Base-by-base conservation (phyloP, 768 basidiomycete species). In the Pilatotrama ljubarskyi region DNA sequence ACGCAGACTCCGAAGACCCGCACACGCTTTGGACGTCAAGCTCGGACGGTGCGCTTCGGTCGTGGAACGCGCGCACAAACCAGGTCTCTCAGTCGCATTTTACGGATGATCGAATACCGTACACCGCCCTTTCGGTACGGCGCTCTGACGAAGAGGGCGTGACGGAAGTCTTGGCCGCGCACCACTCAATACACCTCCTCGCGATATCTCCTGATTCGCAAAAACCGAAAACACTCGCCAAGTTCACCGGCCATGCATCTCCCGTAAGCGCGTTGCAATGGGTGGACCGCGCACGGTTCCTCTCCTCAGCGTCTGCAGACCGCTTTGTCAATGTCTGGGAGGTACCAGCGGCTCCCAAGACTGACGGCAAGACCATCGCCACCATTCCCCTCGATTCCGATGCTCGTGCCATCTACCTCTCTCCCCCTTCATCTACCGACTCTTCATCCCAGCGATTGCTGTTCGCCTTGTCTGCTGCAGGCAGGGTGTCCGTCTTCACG, bases 171-270 rank as follows among this genome's bases (percentile, higher is more conserved):
- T 77, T 90, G 17, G 79, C 76, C 29, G 86, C 83, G n/a, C 82
- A 84, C 64, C 83, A 88, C 65, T 75, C 76, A 64, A 84, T 88
- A 62, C 80, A 77, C 47, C 74, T 88, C 14, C 71, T 88, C 17
- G 78, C 83, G 15, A 38, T 71, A 29, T 62, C 71, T 24, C 56
- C 70, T 29, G 70, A 70, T 35, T 55, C 59, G 9, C 75, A 75
- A 66, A 82, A 80, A 69, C 78, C 81, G 15, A 73, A 70, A 46
- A 77, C 79, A 61, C 38, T 80, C 6, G 78, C 81, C 3, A 77
- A 78, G 11, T 87, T 87, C 62, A 86, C 83, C 18, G 88, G 88
- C 0, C 88, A 90, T 65, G 83, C 85, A 4, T 85, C 87, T 20
- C 73, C 80, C 8, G 74, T 85, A 59, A 80, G 75, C 61, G 71